Evolutionary conservation across 2,329 filamentous ascomycete genomes (phyloP).

Genomic region (Cercospora sojina): DNA sequence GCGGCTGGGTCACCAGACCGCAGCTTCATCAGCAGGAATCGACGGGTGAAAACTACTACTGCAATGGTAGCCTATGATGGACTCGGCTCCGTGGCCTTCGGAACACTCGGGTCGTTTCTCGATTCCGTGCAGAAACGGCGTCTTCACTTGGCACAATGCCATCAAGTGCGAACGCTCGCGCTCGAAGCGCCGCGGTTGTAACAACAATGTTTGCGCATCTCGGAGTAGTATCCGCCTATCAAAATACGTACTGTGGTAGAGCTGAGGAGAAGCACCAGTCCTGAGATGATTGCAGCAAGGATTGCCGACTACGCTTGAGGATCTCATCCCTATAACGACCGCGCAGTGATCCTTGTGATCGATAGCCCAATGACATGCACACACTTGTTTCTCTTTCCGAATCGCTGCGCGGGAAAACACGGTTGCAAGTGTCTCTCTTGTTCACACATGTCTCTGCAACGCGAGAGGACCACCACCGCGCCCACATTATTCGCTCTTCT

Average conservation of each 20-base stretch:
- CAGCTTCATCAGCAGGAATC: neutral
- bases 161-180: neutral
- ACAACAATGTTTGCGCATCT: neutral
- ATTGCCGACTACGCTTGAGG: neutral
- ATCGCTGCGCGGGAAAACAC: neutral
- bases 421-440: neutral
- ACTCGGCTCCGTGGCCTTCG: neutral
- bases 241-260: neutral
- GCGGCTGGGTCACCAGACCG: neutral
- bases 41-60: neutral
- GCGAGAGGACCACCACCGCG: neutral
- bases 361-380: neutral
- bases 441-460: neutral
- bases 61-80: neutral
- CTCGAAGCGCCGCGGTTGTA: neutral
- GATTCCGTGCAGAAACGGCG: neutral
- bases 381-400: neutral
- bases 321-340: neutral
- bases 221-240: neutral
- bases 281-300: neutral
- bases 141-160: neutral
- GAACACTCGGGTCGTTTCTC: neutral
- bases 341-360: neutral
- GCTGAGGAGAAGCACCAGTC: neutral
- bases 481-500: neutral